These are phyloP conservation scores for Batkoa obscura DNA, from an alignment of 371 early-diverging fungal species.

Conservation along the genomic window DNA sequence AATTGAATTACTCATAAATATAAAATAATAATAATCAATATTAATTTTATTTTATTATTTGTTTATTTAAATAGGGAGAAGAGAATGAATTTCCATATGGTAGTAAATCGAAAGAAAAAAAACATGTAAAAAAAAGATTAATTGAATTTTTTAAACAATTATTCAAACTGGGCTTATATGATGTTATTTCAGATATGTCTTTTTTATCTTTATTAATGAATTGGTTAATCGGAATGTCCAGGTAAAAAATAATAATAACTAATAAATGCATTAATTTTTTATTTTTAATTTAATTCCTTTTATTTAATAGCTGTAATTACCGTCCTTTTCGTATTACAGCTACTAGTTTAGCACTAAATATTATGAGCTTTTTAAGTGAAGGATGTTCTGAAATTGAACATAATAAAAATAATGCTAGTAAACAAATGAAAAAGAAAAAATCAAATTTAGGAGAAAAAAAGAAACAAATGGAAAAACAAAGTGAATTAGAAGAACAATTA, in stretches of 20 bases:
- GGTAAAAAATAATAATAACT: constrained; percentile 9
- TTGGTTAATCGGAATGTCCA: constrained; percentile 18
- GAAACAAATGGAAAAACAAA: constrained; percentile 4
- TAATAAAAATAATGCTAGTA: constrained; percentile 33
- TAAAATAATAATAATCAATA: too few relatives aligned
- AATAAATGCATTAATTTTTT: neutral
- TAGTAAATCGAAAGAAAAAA: neutral
- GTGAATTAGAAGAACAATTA: constrained; percentile 16
- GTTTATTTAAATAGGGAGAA: neutral
- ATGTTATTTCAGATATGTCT: neutral
- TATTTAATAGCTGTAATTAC: constrained; percentile 33
- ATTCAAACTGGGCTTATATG: neutral
- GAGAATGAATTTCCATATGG: neutral
- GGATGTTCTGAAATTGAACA: constrained; percentile 28
- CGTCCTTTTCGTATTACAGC: constrained; percentile 84
- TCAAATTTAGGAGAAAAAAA: constrained; percentile 10
- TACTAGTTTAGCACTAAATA: constrained; percentile 38
- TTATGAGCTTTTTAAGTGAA: constrained; percentile 37
- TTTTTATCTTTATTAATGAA: constrained; percentile 6
- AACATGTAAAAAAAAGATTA: neutral
- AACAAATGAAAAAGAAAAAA: constrained; percentile 37
- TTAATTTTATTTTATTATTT: too few relatives aligned
- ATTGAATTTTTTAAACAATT: neutral
- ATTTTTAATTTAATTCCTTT: neutral
- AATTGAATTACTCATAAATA: too few relatives aligned